Percentiles rank a stretch among this genome's conserved stretches.
Evolutionary conservation across 805 yeast species (phyloP).

Genomic region (Candida verbasci): DNA sequence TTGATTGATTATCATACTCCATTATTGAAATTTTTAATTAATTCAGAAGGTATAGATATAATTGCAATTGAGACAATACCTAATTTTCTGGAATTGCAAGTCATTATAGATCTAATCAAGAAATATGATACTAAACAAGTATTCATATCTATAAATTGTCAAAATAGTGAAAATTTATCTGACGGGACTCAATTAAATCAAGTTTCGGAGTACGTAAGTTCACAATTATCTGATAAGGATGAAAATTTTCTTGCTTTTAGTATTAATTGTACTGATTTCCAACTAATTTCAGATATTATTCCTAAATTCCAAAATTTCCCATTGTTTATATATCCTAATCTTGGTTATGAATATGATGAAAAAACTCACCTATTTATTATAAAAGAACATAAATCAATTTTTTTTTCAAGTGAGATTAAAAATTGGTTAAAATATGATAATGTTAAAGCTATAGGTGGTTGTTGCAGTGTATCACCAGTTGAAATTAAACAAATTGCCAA

Average conservation of each 20-base stretch:
- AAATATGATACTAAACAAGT: constrained; percentile 31
- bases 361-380: constrained; percentile 12
- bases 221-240: constrained; percentile 6
- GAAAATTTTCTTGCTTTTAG: constrained; percentile 50
- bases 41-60: constrained; percentile 44
- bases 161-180: constrained; percentile 16
- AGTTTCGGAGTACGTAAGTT: constrained; percentile 16
- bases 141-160: constrained; percentile 38
- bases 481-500: constrained; percentile 7
- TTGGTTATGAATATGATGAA: constrained; percentile 64
- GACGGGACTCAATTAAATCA: constrained; percentile 28
- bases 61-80: constrained; percentile 76
- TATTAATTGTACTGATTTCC: constrained; percentile 60
- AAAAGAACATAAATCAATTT: constrained; percentile 20
- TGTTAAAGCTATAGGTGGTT: constrained; percentile 61
- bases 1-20: constrained; percentile 50
- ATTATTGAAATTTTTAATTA: constrained; percentile 31
- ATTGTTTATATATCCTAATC: constrained; percentile 66
- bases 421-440: constrained; percentile 39
- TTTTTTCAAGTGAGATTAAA: constrained; percentile 36
- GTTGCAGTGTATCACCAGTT: constrained; percentile 64
- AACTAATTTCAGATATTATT: constrained; percentile 38
- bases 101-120: constrained; percentile 34
- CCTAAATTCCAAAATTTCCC: constrained; percentile 25
- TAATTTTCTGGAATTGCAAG: constrained; percentile 50